Percentiles rank a stretch among this genome's conserved stretches.
phyloP scores from a whole-genome alignment of 1,284 basidiomycete genomes.

The Hemileia vastatrix region DNA sequence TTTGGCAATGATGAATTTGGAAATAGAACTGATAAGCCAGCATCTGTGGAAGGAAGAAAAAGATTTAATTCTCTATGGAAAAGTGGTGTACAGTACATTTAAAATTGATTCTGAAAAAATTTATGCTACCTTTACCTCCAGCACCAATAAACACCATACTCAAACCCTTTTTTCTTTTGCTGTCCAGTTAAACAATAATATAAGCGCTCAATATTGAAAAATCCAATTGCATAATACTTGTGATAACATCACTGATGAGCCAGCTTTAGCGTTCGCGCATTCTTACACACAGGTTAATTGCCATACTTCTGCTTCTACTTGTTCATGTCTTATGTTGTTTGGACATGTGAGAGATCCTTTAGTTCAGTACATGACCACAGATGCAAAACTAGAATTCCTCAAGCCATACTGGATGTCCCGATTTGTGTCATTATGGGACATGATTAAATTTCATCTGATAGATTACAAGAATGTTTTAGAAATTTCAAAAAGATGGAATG shows the following conservation, averaged over 20 bases:
- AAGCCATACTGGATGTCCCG: constrained; percentile 26
- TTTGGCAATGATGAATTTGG: constrained; percentile 46
- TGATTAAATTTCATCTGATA: constrained; percentile 54
- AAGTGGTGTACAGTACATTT: constrained; percentile 50
- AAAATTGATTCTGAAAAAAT: constrained; percentile 45
- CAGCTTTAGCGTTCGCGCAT: constrained; percentile 56
- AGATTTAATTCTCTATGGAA: constrained; percentile 61
- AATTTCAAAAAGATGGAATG: constrained; percentile 53
- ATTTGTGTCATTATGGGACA: constrained; percentile 11
- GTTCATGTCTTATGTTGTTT: constrained; percentile 52
- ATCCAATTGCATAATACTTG: too few species aligned
- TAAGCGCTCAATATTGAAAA: constrained; percentile 55
- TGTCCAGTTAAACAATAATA: constrained; percentile 52
- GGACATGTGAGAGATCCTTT: constrained; percentile 56
- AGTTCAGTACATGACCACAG: constrained; percentile 53
- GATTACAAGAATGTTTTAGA: constrained; percentile 51
- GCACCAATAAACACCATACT: constrained; percentile 53
- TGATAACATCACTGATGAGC: constrained; percentile 57
- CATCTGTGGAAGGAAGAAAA: constrained; percentile 50
- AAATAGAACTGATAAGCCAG: constrained; percentile 52
- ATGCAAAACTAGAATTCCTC: constrained; percentile 35
- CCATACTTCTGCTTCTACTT: constrained; percentile 33
- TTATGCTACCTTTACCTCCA: constrained; percentile 55
- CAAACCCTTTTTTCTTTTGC: constrained; percentile 52
- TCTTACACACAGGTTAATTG: constrained; percentile 49